A percentile compares a stretch with the other conserved stretches of the same genome.
Conservation (phyloP, 2,329 filamentous ascomycete genomes). For the Pestalotiopsis sp. region DNA sequence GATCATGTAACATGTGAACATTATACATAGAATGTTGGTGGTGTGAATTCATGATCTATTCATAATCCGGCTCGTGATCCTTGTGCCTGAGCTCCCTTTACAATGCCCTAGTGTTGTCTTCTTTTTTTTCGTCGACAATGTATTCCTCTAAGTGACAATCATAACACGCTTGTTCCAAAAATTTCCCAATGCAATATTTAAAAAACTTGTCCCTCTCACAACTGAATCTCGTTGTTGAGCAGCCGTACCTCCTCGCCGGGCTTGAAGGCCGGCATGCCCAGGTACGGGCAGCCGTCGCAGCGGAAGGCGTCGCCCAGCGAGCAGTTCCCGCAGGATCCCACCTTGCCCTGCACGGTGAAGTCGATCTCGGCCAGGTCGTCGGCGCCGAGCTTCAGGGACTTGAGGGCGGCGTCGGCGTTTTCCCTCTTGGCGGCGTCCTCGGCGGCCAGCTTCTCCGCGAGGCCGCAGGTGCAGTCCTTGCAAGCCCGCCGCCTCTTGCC, state of each 20-base stretch:
- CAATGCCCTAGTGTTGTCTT: no score
- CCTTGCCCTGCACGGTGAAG: constrained; percentile 97
- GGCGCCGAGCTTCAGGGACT: constrained; percentile 69
- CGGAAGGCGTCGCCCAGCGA: constrained; percentile 88
- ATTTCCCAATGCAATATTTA: neutral
- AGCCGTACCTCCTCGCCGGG: constrained; percentile 92
- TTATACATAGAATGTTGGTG: neutral
- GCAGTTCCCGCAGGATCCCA: constrained; percentile 93
- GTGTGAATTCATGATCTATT: neutral
- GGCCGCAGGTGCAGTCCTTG: constrained; percentile 96
- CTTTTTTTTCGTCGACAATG: neutral
- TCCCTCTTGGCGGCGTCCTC: constrained; percentile 74
- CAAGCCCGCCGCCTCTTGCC: constrained; percentile 91
- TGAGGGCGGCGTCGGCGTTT: constrained; percentile 62
- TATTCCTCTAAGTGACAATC: neutral
- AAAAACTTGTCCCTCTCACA: constrained; percentile 47
- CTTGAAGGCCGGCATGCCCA: constrained; percentile 83
- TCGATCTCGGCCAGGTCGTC: constrained; percentile 89
- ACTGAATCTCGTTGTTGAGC: constrained; percentile 81
- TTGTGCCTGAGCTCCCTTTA: neutral
- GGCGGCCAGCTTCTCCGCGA: constrained; percentile 82
- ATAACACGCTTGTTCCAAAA: neutral
- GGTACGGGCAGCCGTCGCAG: constrained; percentile 59
- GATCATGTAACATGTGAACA: no score
- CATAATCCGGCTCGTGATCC: neutral